Evolutionary conservation across 2,329 filamentous ascomycete species (phyloP).

Genomic region (Acephala macrosclerotiorum): DNA sequence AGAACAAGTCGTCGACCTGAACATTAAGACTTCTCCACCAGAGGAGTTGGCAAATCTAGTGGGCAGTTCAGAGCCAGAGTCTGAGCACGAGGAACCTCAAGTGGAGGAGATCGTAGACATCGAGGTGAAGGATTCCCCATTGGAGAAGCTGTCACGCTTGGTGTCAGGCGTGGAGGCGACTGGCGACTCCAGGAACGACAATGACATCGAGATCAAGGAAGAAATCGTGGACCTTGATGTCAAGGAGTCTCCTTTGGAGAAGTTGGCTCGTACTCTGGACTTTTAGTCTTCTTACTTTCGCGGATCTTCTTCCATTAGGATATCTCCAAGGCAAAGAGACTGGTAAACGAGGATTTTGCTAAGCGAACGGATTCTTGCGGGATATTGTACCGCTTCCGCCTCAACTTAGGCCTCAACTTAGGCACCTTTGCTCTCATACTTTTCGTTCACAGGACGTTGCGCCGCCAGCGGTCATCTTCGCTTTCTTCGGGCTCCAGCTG

Average conservation of each 20-base stretch:
- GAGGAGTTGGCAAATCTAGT: not conserved
- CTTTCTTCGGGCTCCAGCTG: not conserved
- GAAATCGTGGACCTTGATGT: constrained; percentile 15
- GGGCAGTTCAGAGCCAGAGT: not conserved
- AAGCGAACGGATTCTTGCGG: too few relatives aligned
- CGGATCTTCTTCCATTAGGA: not conserved
- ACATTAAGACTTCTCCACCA: not conserved
- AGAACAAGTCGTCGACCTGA: constrained; percentile 19
- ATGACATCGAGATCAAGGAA: constrained; percentile 16
- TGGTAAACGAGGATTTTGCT: too few relatives aligned
- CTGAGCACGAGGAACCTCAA: not conserved
- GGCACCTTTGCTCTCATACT: too few relatives aligned
- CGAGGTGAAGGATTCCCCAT: constrained; percentile 27
- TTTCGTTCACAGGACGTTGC: too few relatives aligned
- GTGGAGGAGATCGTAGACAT: constrained; percentile 26
- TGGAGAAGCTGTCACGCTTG: constrained; percentile 31
- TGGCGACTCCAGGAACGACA: not conserved
- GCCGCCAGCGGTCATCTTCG: too few relatives aligned
- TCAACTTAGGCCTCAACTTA: too few relatives aligned
- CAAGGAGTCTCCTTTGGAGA: constrained; percentile 28
- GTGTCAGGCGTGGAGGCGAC: not conserved
- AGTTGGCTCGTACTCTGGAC: constrained; percentile 13
- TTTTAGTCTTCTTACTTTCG: not conserved
- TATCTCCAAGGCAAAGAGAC: too few relatives aligned
- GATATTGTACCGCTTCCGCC: too few relatives aligned